These are phyloP conservation scores for Penicillium decumbens DNA, from an alignment of 2,329 filamentous ascomycete genomes.

Conservation along the genomic window DNA sequence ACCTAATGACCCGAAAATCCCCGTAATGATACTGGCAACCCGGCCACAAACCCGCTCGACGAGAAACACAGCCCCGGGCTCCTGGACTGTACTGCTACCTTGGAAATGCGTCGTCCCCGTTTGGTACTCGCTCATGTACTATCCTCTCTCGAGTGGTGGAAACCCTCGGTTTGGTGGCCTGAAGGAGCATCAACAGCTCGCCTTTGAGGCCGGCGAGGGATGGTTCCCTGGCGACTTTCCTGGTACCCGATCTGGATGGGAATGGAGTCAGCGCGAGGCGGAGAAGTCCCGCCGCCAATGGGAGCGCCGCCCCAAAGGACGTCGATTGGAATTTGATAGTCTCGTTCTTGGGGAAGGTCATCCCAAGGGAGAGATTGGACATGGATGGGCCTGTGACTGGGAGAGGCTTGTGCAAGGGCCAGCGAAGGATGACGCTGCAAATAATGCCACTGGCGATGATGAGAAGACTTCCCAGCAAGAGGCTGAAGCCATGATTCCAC, in stretches of 20 bases:
- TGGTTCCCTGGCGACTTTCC: slow-evolving; percentile 87
- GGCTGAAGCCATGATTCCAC: slow-evolving; percentile 18
- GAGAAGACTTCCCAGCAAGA: slow-evolving; percentile 13
- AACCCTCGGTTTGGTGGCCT: slow-evolving; percentile 80
- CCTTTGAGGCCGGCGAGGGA: slow-evolving; percentile 70
- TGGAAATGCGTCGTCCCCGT: slow-evolving; percentile 84
- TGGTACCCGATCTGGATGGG: slow-evolving; percentile 70
- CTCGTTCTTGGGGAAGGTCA: slow-evolving; percentile 68
- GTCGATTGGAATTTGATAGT: slow-evolving; percentile 68
- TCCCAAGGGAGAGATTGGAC: slow-evolving; percentile 71
- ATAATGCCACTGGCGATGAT: slow-evolving; percentile 3
- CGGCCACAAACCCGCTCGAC: slow-evolving; percentile 41
- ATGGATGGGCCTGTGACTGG: slow-evolving; percentile 81
- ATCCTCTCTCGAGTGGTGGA: slow-evolving; percentile 70
- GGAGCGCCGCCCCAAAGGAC: slow-evolving; percentile 75
- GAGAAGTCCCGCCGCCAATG: slow-evolving; percentile 59
- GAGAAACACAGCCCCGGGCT: slow-evolving; percentile 55
- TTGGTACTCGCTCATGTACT: slow-evolving; percentile 83
- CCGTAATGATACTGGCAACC: slow-evolving; percentile 65
- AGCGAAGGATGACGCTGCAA: background rate
- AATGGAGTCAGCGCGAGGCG: slow-evolving; percentile 69
- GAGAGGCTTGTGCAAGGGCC: slow-evolving; percentile 56
- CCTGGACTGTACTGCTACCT: slow-evolving; percentile 79
- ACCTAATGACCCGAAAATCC: slow-evolving; percentile 67
- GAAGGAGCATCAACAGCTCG: slow-evolving; percentile 70